Percentiles rank a stretch among this genome's conserved stretches.
phyloP scores from a whole-genome alignment of 768 basidiomycete genomes.

The Leccinum boreale region DNA sequence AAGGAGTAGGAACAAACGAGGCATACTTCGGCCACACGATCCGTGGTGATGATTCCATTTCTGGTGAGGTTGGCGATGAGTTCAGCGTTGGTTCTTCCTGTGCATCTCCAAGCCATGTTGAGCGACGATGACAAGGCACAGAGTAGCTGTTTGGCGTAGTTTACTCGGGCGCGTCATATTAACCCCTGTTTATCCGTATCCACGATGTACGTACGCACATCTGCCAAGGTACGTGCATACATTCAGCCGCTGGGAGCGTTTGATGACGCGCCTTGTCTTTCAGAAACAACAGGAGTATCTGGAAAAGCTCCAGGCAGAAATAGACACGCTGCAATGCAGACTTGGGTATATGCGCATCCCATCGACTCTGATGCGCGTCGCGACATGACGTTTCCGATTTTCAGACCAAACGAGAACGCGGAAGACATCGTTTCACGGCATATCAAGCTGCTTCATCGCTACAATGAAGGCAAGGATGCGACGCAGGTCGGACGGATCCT shows the following conservation, averaged over 20 bases:
- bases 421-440: slow-evolving; percentile 61
- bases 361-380: neutral
- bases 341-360: slow-evolving; percentile 38
- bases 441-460: slow-evolving; percentile 68
- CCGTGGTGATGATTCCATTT: slow-evolving; percentile 53
- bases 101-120: slow-evolving; percentile 81
- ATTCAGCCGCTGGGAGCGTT: neutral
- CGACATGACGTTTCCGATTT: neutral
- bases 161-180: slow-evolving; percentile 5
- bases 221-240: slow-evolving; percentile 24
- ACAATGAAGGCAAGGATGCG: slow-evolving; percentile 83
- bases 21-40: slow-evolving; percentile 54
- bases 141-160: slow-evolving; percentile 10
- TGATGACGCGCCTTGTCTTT: neutral
- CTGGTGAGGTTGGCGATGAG: slow-evolving; percentile 65
- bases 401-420: slow-evolving; percentile 45
- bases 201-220: slow-evolving; percentile 30
- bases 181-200: slow-evolving; percentile 1
- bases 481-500: slow-evolving; percentile 50
- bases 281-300: slow-evolving; percentile 53
- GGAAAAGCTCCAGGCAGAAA: slow-evolving; percentile 46
- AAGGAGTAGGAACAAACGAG: neutral
- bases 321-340: slow-evolving; percentile 42
- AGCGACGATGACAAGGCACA: neutral
- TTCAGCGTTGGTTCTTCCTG: slow-evolving; percentile 65